Conservation (phyloP, 768 basidiomycete genomes). For the Trametes cubensis region DNA sequence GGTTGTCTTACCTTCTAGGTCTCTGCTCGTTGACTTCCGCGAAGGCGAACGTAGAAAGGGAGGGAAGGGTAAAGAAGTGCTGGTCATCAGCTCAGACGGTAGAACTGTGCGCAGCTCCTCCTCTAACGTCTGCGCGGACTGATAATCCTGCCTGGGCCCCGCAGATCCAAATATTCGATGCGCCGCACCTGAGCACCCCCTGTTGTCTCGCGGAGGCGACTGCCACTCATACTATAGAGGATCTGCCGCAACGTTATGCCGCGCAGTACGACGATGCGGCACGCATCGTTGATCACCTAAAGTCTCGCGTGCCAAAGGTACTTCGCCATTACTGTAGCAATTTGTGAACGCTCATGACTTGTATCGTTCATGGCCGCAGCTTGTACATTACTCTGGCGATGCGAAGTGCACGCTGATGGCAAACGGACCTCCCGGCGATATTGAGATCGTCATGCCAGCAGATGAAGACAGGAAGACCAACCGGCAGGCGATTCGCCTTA, state of each 20-base stretch:
- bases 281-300: slow-evolving; percentile 49
- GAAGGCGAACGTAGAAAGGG: slow-evolving; percentile 53
- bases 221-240: slow-evolving; percentile 37
- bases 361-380: slow-evolving; percentile 33
- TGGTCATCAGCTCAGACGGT: slow-evolving; percentile 47
- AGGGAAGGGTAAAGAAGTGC: slow-evolving; percentile 48
- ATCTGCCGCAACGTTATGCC: slow-evolving; percentile 47
- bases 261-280: slow-evolving; percentile 51
- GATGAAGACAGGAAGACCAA: slow-evolving; percentile 7
- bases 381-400: slow-evolving; percentile 43
- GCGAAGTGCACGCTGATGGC: slow-evolving; percentile 55
- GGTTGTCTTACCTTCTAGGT: slow-evolving; percentile 51
- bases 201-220: slow-evolving; percentile 50
- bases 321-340: slow-evolving; percentile 1
- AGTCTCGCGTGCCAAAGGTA: slow-evolving; percentile 57
- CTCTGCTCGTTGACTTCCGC: slow-evolving; percentile 59
- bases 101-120: slow-evolving; percentile 33
- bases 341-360: neutral
- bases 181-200: slow-evolving; percentile 53
- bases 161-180: slow-evolving; percentile 50
- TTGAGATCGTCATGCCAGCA: slow-evolving; percentile 44
- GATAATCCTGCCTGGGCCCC: neutral
- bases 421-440: slow-evolving; percentile 50
- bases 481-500: slow-evolving; percentile 21
- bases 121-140: neutral